These are phyloP conservation scores for Neckera pumila DNA, from an alignment of 225 moss, liverwort and hornwort genomes.

Conservation along the genomic window DNA sequence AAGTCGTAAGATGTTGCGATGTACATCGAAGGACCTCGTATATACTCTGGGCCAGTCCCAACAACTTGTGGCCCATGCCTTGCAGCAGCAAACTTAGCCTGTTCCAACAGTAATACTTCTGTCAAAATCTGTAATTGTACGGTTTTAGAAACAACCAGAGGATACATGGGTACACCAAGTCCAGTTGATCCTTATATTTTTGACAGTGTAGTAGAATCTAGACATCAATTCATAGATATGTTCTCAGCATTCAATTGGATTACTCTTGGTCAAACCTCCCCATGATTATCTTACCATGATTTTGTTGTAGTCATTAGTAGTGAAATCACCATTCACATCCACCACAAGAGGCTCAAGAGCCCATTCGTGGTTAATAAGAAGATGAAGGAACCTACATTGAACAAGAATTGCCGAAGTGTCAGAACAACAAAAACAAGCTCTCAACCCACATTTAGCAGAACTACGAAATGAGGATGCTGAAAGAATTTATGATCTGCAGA, in stretches of 20 bases:
- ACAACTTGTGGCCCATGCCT: conserved; percentile 25
- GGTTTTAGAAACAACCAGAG: background rate
- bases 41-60: conserved; percentile 15
- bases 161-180: background rate
- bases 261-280: background rate
- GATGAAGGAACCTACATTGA: conserved; percentile 56
- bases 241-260: background rate
- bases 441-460: background rate
- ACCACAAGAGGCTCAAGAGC: conserved; percentile 70
- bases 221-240: background rate
- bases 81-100: conserved; percentile 48
- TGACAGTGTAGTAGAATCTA: background rate
- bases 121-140: background rate
- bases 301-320: conserved; percentile 19
- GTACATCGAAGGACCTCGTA: conserved; percentile 58
- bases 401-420: background rate
- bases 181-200: background rate
- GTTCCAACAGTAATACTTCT: background rate
- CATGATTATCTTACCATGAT: conserved; percentile 33
- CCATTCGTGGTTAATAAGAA: conserved; percentile 70
- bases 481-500: background rate
- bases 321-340: conserved; percentile 71
- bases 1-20: conserved; percentile 82
- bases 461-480: background rate
- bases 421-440: background rate